phyloP scores from a whole-genome alignment of 768 basidiomycete genomes.

The Brasilioporus rufonigricans region DNA sequence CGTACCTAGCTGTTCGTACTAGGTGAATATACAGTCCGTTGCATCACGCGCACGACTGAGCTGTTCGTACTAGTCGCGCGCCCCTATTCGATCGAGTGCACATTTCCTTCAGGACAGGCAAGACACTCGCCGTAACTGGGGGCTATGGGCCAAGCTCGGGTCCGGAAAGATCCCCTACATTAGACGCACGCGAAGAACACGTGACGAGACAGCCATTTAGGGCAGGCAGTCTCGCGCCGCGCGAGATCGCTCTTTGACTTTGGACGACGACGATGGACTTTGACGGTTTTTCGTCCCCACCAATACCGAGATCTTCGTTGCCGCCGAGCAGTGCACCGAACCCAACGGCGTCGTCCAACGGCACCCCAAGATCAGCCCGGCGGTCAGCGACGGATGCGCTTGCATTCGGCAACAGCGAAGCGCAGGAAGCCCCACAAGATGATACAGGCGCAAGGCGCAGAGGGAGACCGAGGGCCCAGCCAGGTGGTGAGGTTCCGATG shows the following conservation, averaged over 20 bases:
- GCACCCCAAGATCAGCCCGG: slow-evolving; percentile 31
- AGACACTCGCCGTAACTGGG: not conserved
- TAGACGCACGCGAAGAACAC: slow-evolving; percentile 11
- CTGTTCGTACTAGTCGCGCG: too few species aligned
- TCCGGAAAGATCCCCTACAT: not conserved
- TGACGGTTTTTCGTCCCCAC: slow-evolving; percentile 58
- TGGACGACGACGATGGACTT: slow-evolving; percentile 45
- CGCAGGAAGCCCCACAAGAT: slow-evolving; percentile 36
- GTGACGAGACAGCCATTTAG: slow-evolving; percentile 30
- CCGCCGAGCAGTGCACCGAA: slow-evolving; percentile 50
- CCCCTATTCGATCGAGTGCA: too few species aligned
- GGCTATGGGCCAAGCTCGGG: not conserved
- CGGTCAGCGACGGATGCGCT: slow-evolving; percentile 52
- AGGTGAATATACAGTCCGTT: too few species aligned
- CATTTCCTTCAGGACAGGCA: too few species aligned
- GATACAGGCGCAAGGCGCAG: slow-evolving; percentile 43
- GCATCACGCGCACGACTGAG: too few species aligned
- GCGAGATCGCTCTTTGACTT: slow-evolving; percentile 18
- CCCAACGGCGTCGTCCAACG: slow-evolving; percentile 37
- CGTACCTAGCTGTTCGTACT: too few species aligned
- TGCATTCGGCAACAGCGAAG: slow-evolving; percentile 53
- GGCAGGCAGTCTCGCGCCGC: slow-evolving; percentile 45
- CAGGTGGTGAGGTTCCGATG: slow-evolving; percentile 70
- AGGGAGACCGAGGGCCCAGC: slow-evolving; percentile 40
- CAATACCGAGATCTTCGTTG: slow-evolving; percentile 48